phyloP scores from a whole-genome alignment of 192 early-diverging fungal species.

The Umbelopsis ramanniana region DNA sequence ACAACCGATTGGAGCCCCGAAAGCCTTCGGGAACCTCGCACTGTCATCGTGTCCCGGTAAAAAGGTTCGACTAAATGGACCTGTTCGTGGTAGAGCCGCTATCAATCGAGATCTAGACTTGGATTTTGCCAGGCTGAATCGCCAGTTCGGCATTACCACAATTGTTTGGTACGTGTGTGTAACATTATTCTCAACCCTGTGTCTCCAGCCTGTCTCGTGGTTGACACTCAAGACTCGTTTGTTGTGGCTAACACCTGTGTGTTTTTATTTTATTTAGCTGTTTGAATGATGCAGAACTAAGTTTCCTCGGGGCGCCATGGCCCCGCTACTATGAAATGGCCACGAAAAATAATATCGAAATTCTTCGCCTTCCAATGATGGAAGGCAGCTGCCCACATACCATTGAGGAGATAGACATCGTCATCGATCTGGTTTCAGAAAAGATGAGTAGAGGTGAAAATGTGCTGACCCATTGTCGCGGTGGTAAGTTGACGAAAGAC shows the following conservation, averaged over 20 bases:
- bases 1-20: background rate
- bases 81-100: constrained; percentile 69
- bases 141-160: constrained; percentile 56
- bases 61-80: constrained; percentile 73
- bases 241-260: constrained; percentile 2
- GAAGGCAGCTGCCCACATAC: constrained; percentile 68
- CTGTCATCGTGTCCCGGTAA: constrained; percentile 80
- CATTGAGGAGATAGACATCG: constrained; percentile 57
- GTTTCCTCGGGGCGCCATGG: constrained; percentile 69
- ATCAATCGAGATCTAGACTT: constrained; percentile 72
- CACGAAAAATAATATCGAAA: constrained; percentile 52
- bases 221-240: constrained; percentile 13
- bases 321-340: constrained; percentile 60
- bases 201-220: background rate
- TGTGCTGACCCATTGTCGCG: constrained; percentile 74
- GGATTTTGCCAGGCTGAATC: constrained; percentile 68
- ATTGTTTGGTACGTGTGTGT: constrained; percentile 62
- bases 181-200: background rate
- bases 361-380: constrained; percentile 70
- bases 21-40: constrained; percentile 62
- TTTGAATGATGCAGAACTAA: constrained; percentile 66
- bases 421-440: constrained; percentile 55
- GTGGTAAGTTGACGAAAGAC: constrained; percentile 44
- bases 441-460: constrained; percentile 52
- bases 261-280: constrained; percentile 52